Evolutionary conservation across 73 alveolate genomes (phyloP).

Genomic region (Paramecium biaurelia): DNA sequence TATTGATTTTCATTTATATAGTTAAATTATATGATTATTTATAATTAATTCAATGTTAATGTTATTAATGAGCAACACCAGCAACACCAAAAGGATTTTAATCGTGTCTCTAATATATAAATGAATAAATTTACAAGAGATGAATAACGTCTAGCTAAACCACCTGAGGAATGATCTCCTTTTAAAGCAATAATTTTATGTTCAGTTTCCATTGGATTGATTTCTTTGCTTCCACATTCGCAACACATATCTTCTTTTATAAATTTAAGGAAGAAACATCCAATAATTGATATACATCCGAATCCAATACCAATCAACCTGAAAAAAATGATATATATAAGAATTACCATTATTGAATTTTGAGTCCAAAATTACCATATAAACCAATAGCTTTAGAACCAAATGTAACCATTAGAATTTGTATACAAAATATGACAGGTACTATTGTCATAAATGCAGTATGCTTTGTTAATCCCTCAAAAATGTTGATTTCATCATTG

Average conservation of each 20-base stretch:
- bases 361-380: slow-evolving; percentile 56
- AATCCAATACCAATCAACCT: slow-evolving; percentile 84
- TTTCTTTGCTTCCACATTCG: slow-evolving; percentile 44
- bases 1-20: slow-evolving; percentile 29
- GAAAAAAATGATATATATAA: slow-evolving; percentile 55
- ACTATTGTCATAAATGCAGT: slow-evolving; percentile 70
- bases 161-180: slow-evolving; percentile 8
- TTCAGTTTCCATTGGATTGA: slow-evolving; percentile 15
- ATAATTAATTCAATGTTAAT: slow-evolving; percentile 13
- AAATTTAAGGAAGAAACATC: slow-evolving; percentile 61
- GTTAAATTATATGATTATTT: neutral
- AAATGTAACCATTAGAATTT: slow-evolving; percentile 72
- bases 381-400: slow-evolving; percentile 65
- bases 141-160: slow-evolving; percentile 43
- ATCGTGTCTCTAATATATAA: neutral
- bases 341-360: slow-evolving; percentile 72
- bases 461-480: slow-evolving; percentile 74
- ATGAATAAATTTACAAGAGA: neutral
- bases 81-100: slow-evolving; percentile 12
- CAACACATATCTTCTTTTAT: slow-evolving; percentile 62
- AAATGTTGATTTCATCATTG: slow-evolving; percentile 83
- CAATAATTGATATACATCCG: slow-evolving; percentile 66
- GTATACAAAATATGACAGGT: slow-evolving; percentile 68
- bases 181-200: neutral
- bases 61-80: neutral